Evolutionary conservation across 2,329 filamentous ascomycete species (phyloP), one percentile per base, ranked within the genome.

Genomic region (Clonostachys rosea): DNA sequence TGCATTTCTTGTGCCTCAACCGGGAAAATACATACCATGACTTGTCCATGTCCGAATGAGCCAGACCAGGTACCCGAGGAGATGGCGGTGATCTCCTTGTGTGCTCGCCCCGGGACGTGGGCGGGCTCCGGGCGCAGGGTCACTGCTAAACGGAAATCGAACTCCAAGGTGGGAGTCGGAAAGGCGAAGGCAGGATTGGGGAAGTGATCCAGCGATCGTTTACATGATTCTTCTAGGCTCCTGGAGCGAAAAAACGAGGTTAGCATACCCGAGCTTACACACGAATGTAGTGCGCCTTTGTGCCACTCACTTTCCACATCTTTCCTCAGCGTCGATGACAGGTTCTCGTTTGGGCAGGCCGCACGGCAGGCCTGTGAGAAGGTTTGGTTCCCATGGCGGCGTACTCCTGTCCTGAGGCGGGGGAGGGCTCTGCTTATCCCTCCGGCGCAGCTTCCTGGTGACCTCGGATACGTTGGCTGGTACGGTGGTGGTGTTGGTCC

Each of bases 91-190:
- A 75, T 75, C 53, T 77, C 75, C 49, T 74, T 68, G 47, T 68
- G 64, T 34, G 66, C 69, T 44, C 70, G 65, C 12, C 62, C 57
- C 33, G 73, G 73, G 37, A 76, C 65, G 36, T 48, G 47, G 11
- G 74, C 66, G 34, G 67, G 61, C 44, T 69, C 66, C 16, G 69
- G 68, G 50, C 71, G 69, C 30, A 76, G 60, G 16, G 60, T 62
- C 13, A 76, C 73, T 39, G 70, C 69, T 57, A 78, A 70, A 47
- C 73, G 71, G 52, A 78, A 76, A 54, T 78, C 74, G 42, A 76
- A 73, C 44, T 66, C 67, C 44, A 76, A 65, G 36, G 63, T 65
- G 6, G 74, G 73, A 54, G 68, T 66, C 13, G 74, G 73, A 44
- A 77, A 67, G 5, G 63, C 63, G 34, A 75, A 52, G 39, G 61